Conservation (phyloP, 2,329 filamentous ascomycete species). For the Endocalyx cinctus region DNA sequence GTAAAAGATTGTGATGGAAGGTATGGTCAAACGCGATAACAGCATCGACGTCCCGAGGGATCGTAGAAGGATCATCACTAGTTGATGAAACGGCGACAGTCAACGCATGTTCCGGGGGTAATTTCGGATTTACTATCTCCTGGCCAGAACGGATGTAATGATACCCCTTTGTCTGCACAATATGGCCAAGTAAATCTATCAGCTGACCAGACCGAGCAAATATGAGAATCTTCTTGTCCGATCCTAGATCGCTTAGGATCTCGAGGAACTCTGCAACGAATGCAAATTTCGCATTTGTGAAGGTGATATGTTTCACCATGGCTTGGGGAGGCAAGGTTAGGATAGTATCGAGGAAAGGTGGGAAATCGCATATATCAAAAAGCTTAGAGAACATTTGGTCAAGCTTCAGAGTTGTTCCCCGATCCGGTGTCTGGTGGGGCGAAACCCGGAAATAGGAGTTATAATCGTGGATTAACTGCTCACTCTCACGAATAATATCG, state of each 20-base stretch:
- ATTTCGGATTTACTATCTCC: slow-evolving; percentile 12
- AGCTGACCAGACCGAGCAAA: slow-evolving; percentile 46
- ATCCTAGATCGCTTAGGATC: slow-evolving; percentile 31
- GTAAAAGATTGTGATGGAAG: slow-evolving; percentile 33
- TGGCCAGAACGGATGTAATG: slow-evolving; percentile 23
- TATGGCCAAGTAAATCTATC: slow-evolving; percentile 46
- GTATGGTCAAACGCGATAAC: slow-evolving; percentile 52
- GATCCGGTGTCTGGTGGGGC: slow-evolving; percentile 33
- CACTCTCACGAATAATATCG: slow-evolving; percentile 40
- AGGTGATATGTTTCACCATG: slow-evolving; percentile 48
- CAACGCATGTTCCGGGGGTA: slow-evolving; percentile 15
- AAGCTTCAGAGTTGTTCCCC: slow-evolving; percentile 38
- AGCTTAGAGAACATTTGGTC: slow-evolving; percentile 48
- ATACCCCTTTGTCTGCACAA: slow-evolving; percentile 38
- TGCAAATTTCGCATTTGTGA: slow-evolving; percentile 55
- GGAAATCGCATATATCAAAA: slow-evolving; percentile 53
- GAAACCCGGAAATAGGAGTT: slow-evolving; percentile 37
- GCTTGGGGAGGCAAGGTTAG: slow-evolving; percentile 35
- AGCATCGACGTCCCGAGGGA: slow-evolving; percentile 40
- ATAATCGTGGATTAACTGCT: slow-evolving; percentile 41
- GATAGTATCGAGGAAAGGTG: slow-evolving; percentile 46
- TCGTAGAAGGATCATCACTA: slow-evolving; percentile 29
- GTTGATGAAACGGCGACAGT: slow-evolving; percentile 40
- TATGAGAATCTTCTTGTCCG: slow-evolving; percentile 46
- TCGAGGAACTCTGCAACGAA: slow-evolving; percentile 55